Conservation (phyloP, 352 stramenopile species). For the Hyaloperonospora arabidopsidis region DNA sequence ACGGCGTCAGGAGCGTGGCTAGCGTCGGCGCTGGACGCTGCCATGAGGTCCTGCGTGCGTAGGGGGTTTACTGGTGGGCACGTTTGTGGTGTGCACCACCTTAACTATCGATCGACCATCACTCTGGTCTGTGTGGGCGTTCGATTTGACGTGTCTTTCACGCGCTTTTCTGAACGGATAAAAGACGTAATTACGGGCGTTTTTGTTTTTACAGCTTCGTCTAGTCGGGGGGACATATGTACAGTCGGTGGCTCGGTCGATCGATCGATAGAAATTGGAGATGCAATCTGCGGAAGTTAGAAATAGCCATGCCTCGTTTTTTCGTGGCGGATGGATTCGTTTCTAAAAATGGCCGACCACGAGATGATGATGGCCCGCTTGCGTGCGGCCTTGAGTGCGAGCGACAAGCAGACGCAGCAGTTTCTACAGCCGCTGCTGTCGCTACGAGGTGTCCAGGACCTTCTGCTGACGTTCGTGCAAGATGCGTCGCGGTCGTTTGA, state of each 20-base stretch:
- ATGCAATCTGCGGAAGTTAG: no score
- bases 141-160: no score
- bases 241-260: no score
- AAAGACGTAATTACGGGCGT: conserved; percentile 2
- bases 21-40: conserved; percentile 8
- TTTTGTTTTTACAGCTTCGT: no score
- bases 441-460: conserved; percentile 52
- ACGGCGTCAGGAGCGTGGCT: background rate
- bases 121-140: conserved; percentile 5
- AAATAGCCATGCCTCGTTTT: no score
- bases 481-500: conserved; percentile 53
- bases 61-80: conserved; percentile 6
- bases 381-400: conserved; percentile 29
- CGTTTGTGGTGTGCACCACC: conserved; percentile 7
- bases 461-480: conserved; percentile 61
- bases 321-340: background rate
- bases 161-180: background rate
- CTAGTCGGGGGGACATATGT: no score
- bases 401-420: conserved; percentile 44
- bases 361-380: conserved; percentile 37
- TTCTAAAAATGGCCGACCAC: background rate
- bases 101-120: conserved; percentile 5
- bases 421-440: conserved; percentile 54
- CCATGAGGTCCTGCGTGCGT: conserved; percentile 20
- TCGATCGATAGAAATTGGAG: no score